Evolutionary conservation across 140 eudicot species (phyloP).

Genomic region (Stevia rebaudiana): DNA sequence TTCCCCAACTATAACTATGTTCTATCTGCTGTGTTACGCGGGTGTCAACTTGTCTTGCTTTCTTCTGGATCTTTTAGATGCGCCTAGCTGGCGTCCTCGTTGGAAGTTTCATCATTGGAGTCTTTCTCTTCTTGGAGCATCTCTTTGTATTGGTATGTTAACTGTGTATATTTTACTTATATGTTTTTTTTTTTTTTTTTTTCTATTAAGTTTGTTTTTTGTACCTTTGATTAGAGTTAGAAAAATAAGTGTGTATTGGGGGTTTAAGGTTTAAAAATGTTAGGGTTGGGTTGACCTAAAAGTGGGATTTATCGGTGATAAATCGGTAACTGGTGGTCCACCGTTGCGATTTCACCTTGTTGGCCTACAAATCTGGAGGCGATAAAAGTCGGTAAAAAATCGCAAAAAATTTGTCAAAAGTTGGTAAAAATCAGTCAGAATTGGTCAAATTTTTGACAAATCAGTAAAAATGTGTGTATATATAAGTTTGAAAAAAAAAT

Average conservation of each 20-base stretch:
- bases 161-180: neutral
- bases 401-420: too few relatives aligned
- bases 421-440: too few relatives aligned
- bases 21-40: slow-evolving; percentile 89
- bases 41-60: slow-evolving; percentile 98
- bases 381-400: too few relatives aligned
- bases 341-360: too few relatives aligned
- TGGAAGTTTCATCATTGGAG: slow-evolving; percentile 99
- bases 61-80: slow-evolving; percentile 92
- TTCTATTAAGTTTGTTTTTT: neutral
- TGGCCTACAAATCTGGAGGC: too few relatives aligned
- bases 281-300: slow-evolving; percentile 1
- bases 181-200: slow-evolving; percentile 4
- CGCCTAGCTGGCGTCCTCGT: slow-evolving; percentile 99
- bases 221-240: slow-evolving; percentile 10
- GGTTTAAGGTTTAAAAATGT: too few relatives aligned
- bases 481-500: too few relatives aligned
- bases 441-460: too few relatives aligned
- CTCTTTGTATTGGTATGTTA: slow-evolving; percentile 70
- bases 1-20: slow-evolving; percentile 96
- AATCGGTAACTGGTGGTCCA: too few relatives aligned
- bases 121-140: slow-evolving; percentile 94
- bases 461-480: too few relatives aligned
- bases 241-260: neutral
- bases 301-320: too few relatives aligned